Evolutionary conservation across 2,329 filamentous ascomycete genomes (phyloP), one percentile per base, ranked within the genome.

Genomic region (Fusarium temperatum): DNA sequence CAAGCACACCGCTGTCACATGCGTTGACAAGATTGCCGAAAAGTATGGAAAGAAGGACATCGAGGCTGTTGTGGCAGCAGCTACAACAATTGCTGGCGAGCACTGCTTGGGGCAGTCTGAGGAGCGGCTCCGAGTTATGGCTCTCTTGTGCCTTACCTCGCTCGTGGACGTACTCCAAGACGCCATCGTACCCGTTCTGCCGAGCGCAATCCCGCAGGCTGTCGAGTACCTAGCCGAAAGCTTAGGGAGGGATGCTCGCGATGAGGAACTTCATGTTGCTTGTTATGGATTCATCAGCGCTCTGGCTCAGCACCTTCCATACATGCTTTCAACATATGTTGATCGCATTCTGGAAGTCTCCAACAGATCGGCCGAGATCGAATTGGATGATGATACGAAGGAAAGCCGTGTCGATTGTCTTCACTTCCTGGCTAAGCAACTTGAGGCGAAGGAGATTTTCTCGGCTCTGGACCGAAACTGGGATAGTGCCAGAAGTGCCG

Each of bases 41-140:
- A 96, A 96, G 81, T 98, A 98, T 81, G 97, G 96, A 75, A 97
- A 96, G 86, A 97, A 95, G 81, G 94, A 98, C 78, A 87, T 93
- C 4, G 90, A 93, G 75, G 91, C 91, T 50, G 93, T 98, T 50
- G 87, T 93, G 32, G 89, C 89, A 9, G 93, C 95, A 10, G 94
- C 95, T 9, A 87, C 91, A 67, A 92, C 92, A 4, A 92, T 99
- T 77, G 91, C 93, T 42, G 91, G 95, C 47, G 85, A 90, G 62
- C 87, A 93, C 73, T 96, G 94, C 72, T 88, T 98, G 55, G 93
- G 93, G 42, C 92, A 93, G 80, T 83, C 87, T 18, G 93, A 97
- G 77, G 86, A 89, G 74, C 89, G 90, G 32, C 89, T 98, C 54
- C 92, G 92, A 45, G 88, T 96, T 68, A 93, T 97, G 86, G 94